These are phyloP conservation scores for Quercus engelmannii DNA, from an alignment of 306 rosid genomes.

Conservation along the genomic window DNA sequence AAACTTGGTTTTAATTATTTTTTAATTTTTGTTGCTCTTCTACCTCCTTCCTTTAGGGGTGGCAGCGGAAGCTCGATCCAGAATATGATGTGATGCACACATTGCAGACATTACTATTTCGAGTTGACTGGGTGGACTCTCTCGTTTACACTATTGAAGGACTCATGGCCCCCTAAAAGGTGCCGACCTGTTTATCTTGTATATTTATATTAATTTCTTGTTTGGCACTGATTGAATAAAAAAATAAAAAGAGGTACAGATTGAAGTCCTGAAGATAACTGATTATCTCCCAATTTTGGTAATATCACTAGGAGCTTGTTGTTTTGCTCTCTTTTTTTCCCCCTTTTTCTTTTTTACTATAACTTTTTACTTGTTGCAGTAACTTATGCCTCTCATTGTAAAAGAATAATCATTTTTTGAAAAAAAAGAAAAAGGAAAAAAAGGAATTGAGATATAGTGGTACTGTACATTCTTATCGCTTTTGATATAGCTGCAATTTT, in stretches of 20 bases:
- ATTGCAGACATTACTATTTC: slow-evolving; percentile 55
- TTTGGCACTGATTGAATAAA: not conserved
- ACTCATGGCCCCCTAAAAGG: slow-evolving; percentile 53
- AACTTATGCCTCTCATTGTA: not conserved
- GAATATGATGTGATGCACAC: slow-evolving; percentile 60
- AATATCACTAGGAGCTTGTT: not conserved
- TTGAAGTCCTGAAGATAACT: not conserved
- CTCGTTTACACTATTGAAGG: slow-evolving; percentile 57
- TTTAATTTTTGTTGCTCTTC: not conserved
- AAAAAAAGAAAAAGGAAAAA: not conserved
- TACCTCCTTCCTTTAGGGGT: slow-evolving; percentile 43
- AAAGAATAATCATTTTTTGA: not conserved
- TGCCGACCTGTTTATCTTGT: not conserved
- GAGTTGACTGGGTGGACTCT: slow-evolving; percentile 63
- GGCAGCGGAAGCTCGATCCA: slow-evolving; percentile 87
- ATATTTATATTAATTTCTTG: not conserved
- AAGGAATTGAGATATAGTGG: not conserved
- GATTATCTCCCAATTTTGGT: not conserved
- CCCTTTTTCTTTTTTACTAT: not conserved
- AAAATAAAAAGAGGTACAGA: not conserved
- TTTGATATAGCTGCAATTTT: not conserved
- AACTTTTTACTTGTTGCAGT: not conserved
- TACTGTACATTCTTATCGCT: not conserved
- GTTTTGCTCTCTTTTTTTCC: not conserved
- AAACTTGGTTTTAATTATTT: not conserved